Evolutionary conservation across 331 rosid species (phyloP), one percentile per base, ranked within the genome.

Genomic region (Pyrus hybrid): DNA sequence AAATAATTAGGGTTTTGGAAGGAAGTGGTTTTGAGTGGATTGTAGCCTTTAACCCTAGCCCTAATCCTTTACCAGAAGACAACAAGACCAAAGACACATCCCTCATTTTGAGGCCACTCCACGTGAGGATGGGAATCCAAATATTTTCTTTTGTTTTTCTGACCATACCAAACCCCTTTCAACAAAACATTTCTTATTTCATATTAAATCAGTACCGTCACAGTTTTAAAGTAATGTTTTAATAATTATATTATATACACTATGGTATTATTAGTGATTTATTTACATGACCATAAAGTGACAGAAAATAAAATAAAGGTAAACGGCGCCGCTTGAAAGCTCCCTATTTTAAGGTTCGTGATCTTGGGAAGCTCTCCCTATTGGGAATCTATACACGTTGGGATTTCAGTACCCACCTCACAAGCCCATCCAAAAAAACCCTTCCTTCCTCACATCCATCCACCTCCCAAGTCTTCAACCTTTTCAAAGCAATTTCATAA

Each of bases 21-120:
- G 75, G 71, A 41, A 58, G 71, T 60, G 57, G 45, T 21, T 37
- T 47, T 65, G 76, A 81, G 86, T 85, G 88, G 85, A 76, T 80
- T 83, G 86, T 78, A 78, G 84, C 80, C 87, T 88, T 65, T 17
- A 17, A 51, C 21, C 57, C 57, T 16, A 14, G 0, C 54, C 54
- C 54, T 51, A 51, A 69, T 54, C 21, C 41, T 25, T 60, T 17
- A 9, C 69, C 82, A 65, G 77, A 83, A 89, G 88, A 75, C 74
- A 73, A 80, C 10, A 76, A 57, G 68, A 72, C 35, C 35, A 68
- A 84, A 53, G 60, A 79, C 83, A 80, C 70, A 84, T 88, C 87
- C 91, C 98, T 71, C 83, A 85, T 91, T 89, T 93, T 84, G 97
- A 93, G 96, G 93, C 72, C 33, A 80, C 67, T 74, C 67, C 97